A percentile compares a stretch with the other conserved stretches of the same genome.
These are phyloP conservation scores for Blastobotrys americana DNA, from an alignment of 805 yeast species.

Conservation along the genomic window DNA sequence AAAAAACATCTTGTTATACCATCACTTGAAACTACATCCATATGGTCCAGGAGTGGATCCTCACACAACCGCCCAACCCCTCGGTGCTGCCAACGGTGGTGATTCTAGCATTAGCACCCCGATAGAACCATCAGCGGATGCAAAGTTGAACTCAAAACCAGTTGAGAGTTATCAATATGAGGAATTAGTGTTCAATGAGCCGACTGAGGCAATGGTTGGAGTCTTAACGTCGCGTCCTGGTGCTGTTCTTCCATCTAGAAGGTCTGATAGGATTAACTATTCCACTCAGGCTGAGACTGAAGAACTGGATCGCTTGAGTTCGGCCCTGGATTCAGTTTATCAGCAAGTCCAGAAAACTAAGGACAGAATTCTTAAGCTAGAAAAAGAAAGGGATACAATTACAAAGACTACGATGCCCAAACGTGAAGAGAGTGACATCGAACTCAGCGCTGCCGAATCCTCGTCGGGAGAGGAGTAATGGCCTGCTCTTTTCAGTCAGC, in stretches of 20 bases:
- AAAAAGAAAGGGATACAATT: constrained; percentile 24
- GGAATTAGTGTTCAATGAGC: constrained; percentile 91
- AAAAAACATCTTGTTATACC: constrained; percentile 77
- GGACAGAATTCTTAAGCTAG: constrained; percentile 32
- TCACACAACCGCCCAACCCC: constrained; percentile 23
- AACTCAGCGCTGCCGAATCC: neutral
- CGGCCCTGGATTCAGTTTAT: constrained; percentile 39
- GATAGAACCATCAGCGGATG: constrained; percentile 1
- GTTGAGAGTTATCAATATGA: constrained; percentile 68
- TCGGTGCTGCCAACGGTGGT: neutral
- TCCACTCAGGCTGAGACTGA: constrained; percentile 54
- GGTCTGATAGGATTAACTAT: constrained; percentile 14
- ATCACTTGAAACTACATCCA: constrained; percentile 87
- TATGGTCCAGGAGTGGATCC: constrained; percentile 35
- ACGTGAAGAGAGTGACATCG: neutral
- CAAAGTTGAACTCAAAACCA: constrained; percentile 29
- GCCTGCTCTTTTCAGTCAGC: too few relatives aligned
- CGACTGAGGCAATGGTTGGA: constrained; percentile 83
- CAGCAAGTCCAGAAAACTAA: constrained; percentile 39
- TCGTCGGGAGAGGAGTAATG: neutral
- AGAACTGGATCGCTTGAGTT: constrained; percentile 51
- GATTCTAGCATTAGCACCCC: constrained; percentile 6
- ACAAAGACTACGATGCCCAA: neutral
- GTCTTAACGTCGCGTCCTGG: constrained; percentile 48
- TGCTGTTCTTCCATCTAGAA: constrained; percentile 30